phyloP scores from a whole-genome alignment of 2,329 filamentous ascomycete genomes.

The Hysterium pulicare region DNA sequence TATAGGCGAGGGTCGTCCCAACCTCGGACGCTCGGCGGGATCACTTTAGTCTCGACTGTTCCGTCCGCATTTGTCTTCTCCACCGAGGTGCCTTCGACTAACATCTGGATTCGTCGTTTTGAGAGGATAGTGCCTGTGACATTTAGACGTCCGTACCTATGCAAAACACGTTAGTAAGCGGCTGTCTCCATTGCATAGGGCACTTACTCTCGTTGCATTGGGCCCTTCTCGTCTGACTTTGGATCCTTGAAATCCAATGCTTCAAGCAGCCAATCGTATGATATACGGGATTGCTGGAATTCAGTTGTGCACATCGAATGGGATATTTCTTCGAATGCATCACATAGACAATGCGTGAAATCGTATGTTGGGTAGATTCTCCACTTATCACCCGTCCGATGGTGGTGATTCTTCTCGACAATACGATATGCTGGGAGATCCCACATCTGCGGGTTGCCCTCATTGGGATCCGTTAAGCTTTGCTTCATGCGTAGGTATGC shows the following conservation, averaged over 20 bases:
- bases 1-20: constrained; percentile 93
- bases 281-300: constrained; percentile 78
- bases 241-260: constrained; percentile 76
- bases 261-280: constrained; percentile 89
- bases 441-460: constrained; percentile 94
- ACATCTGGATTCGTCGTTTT: constrained; percentile 77
- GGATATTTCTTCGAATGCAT: constrained; percentile 88
- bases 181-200: background rate
- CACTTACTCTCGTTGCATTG: constrained; percentile 82
- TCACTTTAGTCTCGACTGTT: constrained; percentile 33
- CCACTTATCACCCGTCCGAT: constrained; percentile 79
- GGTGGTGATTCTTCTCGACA: constrained; percentile 67
- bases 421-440: constrained; percentile 90
- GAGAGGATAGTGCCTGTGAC: constrained; percentile 81
- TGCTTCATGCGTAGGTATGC: constrained; percentile 94
- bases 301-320: constrained; percentile 93
- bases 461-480: constrained; percentile 58
- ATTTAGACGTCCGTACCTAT: constrained; percentile 65
- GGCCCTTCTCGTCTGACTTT: constrained; percentile 48
- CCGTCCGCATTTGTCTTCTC: constrained; percentile 45
- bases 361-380: constrained; percentile 95
- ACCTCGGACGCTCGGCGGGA: constrained; percentile 63
- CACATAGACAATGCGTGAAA: constrained; percentile 85
- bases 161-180: constrained; percentile 12
- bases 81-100: constrained; percentile 64